phyloP scores from a whole-genome alignment of 225 moss, liverwort and hornwort species.

The Antitrichia curtipendula region DNA sequence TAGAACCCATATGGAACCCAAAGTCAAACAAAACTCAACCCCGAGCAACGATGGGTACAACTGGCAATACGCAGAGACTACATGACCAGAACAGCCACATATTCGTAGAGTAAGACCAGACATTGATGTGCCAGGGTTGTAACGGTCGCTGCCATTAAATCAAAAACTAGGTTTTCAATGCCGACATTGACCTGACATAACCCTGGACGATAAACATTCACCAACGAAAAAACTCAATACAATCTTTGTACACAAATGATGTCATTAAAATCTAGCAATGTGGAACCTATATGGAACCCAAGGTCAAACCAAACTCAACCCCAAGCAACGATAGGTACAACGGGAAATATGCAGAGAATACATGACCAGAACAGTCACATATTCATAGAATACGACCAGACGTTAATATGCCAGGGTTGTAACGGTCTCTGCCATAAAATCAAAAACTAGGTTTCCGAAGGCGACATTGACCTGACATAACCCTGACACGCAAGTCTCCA shows the following conservation, averaged over 20 bases:
- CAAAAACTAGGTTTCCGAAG: not conserved
- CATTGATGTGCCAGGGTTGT: not conserved
- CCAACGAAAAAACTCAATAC: too few species aligned
- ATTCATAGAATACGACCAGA: not conserved
- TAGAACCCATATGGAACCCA: constrained; percentile 11
- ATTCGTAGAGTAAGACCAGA: not conserved
- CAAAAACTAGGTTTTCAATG: not conserved
- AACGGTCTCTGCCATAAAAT: constrained; percentile 13
- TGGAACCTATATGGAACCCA: constrained; percentile 21
- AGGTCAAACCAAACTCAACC: not conserved
- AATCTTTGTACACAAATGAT: not conserved
- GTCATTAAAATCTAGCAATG: not conserved
- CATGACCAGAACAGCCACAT: not conserved
- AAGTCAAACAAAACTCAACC: constrained; percentile 10
- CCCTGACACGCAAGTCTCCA: not conserved
- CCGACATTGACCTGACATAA: not conserved
- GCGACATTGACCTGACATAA: constrained; percentile 7
- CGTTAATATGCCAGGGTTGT: constrained; percentile 5
- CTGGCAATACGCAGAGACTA: not conserved
- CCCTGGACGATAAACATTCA: not conserved
- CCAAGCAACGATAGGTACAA: constrained; percentile 20
- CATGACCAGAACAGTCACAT: not conserved
- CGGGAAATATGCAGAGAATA: not conserved
- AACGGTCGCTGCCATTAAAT: not conserved
- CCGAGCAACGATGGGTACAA: constrained; percentile 5